Percentiles rank a stretch among this genome's conserved stretches.
Conservation (phyloP, 1,139 yeast species). For the Geotrichum bryndzae region DNA sequence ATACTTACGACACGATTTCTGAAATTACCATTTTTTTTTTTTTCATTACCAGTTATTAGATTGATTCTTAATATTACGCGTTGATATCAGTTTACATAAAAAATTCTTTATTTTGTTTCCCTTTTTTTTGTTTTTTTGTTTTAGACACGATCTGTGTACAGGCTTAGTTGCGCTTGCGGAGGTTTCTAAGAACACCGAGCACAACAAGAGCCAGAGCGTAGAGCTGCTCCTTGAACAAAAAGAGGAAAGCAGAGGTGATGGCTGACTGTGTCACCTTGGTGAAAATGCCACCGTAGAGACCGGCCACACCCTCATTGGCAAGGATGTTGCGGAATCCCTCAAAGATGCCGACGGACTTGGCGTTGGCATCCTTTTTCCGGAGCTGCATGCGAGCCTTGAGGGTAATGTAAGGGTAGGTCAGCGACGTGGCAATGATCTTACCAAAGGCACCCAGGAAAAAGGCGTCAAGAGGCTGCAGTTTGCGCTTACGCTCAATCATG, state of each 20-base stretch:
- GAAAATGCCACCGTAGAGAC: slow-evolving; percentile 74
- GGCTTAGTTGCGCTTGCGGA: slow-evolving; percentile 17
- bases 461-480: slow-evolving; percentile 55
- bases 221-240: slow-evolving; percentile 85
- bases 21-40: too few relatives aligned
- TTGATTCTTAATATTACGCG: too few relatives aligned
- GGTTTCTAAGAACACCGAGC: slow-evolving; percentile 26
- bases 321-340: slow-evolving; percentile 45
- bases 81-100: neutral
- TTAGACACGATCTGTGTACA: neutral
- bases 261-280: slow-evolving; percentile 81
- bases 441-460: slow-evolving; percentile 86
- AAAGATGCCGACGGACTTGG: slow-evolving; percentile 27
- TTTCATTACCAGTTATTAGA: too few relatives aligned
- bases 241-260: slow-evolving; percentile 81
- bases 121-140: neutral
- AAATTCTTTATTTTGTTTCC: neutral
- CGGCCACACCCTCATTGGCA: slow-evolving; percentile 62
- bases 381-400: slow-evolving; percentile 85
- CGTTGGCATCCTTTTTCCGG: slow-evolving; percentile 39
- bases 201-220: slow-evolving; percentile 33
- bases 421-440: slow-evolving; percentile 57
- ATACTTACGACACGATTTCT: too few relatives aligned
- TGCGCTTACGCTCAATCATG: slow-evolving; percentile 50
- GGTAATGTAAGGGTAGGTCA: slow-evolving; percentile 44